Percentiles rank a stretch among this genome's conserved stretches.
Conservation (phyloP, 345 rosid species). For the Salix brachista region DNA sequence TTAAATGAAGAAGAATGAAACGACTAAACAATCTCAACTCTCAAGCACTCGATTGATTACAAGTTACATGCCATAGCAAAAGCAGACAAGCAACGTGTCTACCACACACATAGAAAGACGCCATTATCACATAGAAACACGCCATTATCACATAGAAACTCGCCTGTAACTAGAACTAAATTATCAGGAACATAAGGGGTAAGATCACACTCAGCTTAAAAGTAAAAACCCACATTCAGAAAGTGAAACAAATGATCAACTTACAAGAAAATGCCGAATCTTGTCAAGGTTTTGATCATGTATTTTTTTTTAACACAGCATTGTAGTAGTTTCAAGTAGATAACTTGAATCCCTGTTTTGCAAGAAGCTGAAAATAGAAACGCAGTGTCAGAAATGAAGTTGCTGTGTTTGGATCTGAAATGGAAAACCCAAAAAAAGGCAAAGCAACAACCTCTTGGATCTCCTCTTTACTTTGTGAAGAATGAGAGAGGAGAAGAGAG, state of each 20-base stretch:
- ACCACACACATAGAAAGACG: neutral
- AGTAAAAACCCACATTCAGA: neutral
- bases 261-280: neutral
- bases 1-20: neutral
- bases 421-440: neutral
- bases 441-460: neutral
- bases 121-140: too few relatives aligned
- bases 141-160: too few relatives aligned
- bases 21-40: neutral
- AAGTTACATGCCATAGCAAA: neutral
- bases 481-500: neutral
- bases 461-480: neutral
- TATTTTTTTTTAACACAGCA: neutral
- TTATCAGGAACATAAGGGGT: neutral
- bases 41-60: neutral
- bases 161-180: neutral
- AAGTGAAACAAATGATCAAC: neutral
- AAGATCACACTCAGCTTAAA: neutral
- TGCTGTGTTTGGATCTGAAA: neutral
- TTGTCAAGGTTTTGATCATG: neutral
- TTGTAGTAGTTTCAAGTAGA: neutral
- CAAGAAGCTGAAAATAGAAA: neutral
- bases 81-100: neutral
- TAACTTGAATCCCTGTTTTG: neutral
- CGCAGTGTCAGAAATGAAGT: neutral